Base-by-base conservation (phyloP, 352 stramenopile species). In the Globisporangium recalcitrans region DNA sequence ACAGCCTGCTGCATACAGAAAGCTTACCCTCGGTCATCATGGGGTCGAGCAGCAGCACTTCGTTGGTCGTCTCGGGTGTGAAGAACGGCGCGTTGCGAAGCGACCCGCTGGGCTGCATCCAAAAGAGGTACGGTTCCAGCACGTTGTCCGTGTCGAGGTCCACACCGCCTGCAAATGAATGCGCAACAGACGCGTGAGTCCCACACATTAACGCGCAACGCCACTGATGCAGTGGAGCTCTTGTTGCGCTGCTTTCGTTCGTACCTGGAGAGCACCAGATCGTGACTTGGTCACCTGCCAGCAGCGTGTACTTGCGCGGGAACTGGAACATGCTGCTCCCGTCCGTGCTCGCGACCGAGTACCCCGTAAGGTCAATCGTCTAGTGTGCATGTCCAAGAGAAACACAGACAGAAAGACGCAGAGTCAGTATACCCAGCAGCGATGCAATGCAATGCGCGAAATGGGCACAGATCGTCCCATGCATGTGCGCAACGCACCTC, bases 41-140 rank as follows among this genome's bases (percentile, higher is more conserved):
- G 8, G 83, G 73, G 52, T 95, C 85, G 19, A 91, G 61, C 27
- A 95, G 67, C 56, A 95, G 62, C 52, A 88, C 76, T 60, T 95
- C 83, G 64, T 89, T 90, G 22, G 62, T 72, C 1, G 29, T 19
- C 26, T 55, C 48, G 7, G 64, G 63, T 3, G 66, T 49, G 67
- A 91, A 92, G 69, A 91, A 95, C 1, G 77, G 70, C 14, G 71
- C 65, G 53, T 84, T 69, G 21, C 75, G 72, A n/a, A 93, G 58
- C 51, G 82, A 77, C 8, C 85, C 83, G 51, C 86, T 73, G 4
- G 57, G 56, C 13, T 65, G 71, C 11, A 78, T 91, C 85, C 85
- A 95, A 63, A 95, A 90, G 24, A 95, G 70, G 64, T 90, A 95
- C 24, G 82, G 85, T 68, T 82, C 78, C 49, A 90, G 65, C 46